phyloP scores from a whole-genome alignment of 805 yeast genomes.

The Maudiozyma serrabonitensis region DNA sequence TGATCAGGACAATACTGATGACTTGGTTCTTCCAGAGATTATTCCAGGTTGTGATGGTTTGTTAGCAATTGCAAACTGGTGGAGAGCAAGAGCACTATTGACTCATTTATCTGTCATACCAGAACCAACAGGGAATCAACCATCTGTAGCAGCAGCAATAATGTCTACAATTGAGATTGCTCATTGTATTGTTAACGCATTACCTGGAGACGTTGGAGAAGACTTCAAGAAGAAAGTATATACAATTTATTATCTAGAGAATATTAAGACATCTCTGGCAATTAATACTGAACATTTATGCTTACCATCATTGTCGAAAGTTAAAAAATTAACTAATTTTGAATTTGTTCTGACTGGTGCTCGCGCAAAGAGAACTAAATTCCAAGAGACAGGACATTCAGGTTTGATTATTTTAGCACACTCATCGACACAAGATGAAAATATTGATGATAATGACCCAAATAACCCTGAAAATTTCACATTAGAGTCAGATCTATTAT shows the following conservation, averaged over 20 bases:
- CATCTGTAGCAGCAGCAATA: constrained; percentile 30
- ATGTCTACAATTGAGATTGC: constrained; percentile 22
- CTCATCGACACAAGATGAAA: constrained; percentile 21
- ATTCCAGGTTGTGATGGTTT: constrained; percentile 25
- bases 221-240: constrained; percentile 32
- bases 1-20: constrained; percentile 9
- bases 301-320: constrained; percentile 44
- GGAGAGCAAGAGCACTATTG: constrained; percentile 64
- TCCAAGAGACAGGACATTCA: constrained; percentile 61
- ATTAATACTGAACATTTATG: constrained; percentile 56
- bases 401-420: constrained; percentile 71
- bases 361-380: constrained; percentile 78
- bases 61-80: constrained; percentile 52
- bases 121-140: constrained; percentile 46
- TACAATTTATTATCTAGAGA: constrained; percentile 51
- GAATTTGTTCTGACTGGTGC: constrained; percentile 73
- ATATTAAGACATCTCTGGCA: constrained; percentile 52
- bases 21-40: constrained; percentile 14
- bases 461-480: constrained; percentile 46
- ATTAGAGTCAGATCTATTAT: constrained; percentile 64
- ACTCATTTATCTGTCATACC: constrained; percentile 54
- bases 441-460: constrained; percentile 8
- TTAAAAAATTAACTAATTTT: constrained; percentile 49
- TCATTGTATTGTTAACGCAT: constrained; percentile 16
- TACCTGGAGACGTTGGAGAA: constrained; percentile 19